Base-by-base conservation (phyloP, 129 eudicot species). In the Rutidosis leptorrhynchoides region DNA sequence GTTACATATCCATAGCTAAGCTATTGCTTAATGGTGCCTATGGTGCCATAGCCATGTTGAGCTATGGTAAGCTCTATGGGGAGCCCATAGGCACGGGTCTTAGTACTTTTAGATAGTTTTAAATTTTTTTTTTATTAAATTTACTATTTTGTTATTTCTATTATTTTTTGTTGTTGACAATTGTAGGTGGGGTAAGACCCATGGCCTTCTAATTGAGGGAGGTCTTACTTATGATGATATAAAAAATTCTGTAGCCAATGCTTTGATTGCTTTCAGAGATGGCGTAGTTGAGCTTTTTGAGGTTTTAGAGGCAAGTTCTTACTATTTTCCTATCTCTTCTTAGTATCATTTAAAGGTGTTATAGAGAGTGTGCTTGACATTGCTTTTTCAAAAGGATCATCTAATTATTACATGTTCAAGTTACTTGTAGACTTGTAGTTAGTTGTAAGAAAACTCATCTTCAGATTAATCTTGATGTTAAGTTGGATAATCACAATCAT, bases 131-230 rank as follows among this genome's bases (percentile, higher is more conserved):
- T n/a, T n/a, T n/a, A n/a, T n/a, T n/a, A n/a, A n/a, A n/a, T n/a
- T n/a, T n/a, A n/a, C n/a, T n/a, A n/a, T n/a, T n/a, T n/a, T n/a
- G n/a, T n/a, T n/a, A n/a, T n/a, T n/a, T n/a, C n/a, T n/a, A n/a
- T n/a, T n/a, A n/a, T n/a, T n/a, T n/a, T n/a, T n/a, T 37, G 37
- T 58, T 60, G 46, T 40, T 21, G 5, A 56, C 19, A 29, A 61
- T 64, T 49, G 65, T 73, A 90, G 97, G 97, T 84, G 95, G 97
- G 91, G 78, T 68, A 86, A 80, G 76, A 90, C 95, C 12, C 97
- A 90, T 70, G 86, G 72, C 55, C 95, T 90, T 75, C 95, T 90
- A 64, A 80, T 86, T 68, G 97, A 90, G 76, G 97, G 97, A 64
- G 97, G 95, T 52, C 95, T 90, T 67, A 84, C 85, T 7, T 86